Conservation (phyloP, 1,284 basidiomycete genomes). For the Pterulicium gracile region DNA sequence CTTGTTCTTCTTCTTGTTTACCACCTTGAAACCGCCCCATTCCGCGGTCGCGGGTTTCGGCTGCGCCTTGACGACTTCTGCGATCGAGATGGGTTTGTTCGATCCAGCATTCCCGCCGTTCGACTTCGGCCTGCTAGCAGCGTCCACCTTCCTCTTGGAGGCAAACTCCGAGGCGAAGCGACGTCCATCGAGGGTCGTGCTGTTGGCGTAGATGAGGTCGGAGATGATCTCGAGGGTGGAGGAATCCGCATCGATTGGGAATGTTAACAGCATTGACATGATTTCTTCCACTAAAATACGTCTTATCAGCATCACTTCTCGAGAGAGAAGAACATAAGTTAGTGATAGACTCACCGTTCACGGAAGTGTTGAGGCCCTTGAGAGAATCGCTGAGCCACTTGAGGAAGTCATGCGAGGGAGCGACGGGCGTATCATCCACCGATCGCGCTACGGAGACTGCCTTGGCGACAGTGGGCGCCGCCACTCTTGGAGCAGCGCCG, state of each 20-base stretch:
- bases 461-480: constrained; percentile 24
- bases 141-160: constrained; percentile 75
- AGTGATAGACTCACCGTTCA: constrained; percentile 52
- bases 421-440: constrained; percentile 46
- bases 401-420: constrained; percentile 84
- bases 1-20: constrained; percentile 93
- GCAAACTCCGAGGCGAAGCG: constrained; percentile 91
- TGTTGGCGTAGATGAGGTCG: constrained; percentile 88
- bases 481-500: constrained; percentile 21
- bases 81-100: constrained; percentile 59
- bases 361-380: constrained; percentile 73
- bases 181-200: constrained; percentile 88
- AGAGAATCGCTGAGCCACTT: constrained; percentile 86
- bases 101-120: constrained; percentile 24
- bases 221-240: constrained; percentile 82
- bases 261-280: constrained; percentile 82
- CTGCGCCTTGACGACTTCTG: constrained; percentile 82
- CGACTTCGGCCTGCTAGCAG: constrained; percentile 35
- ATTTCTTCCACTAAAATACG: constrained; percentile 74
- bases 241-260: constrained; percentile 81
- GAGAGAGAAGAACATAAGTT: constrained; percentile 7
- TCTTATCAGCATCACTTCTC: constrained; percentile 9
- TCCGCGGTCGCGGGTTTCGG: constrained; percentile 67
- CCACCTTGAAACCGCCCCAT: constrained; percentile 81
- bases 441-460: constrained; percentile 26